phyloP scores from a whole-genome alignment of 257 asterid genomes.

The Salvia rosmarinus region DNA sequence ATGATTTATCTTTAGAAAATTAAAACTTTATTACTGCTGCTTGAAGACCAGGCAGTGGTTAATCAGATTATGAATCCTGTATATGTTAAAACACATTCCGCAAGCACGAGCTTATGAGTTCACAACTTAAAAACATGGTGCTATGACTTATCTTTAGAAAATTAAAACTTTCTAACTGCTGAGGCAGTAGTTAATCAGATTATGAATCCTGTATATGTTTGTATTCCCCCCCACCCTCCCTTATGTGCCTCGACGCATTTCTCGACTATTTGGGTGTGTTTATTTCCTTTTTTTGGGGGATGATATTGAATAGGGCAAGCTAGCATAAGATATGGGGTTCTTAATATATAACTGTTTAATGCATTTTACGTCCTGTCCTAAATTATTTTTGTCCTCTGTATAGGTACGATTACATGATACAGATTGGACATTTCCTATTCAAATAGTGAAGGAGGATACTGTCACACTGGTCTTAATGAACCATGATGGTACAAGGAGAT shows the following conservation, averaged over 20 bases:
- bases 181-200: no score
- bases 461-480: slow-evolving; percentile 67
- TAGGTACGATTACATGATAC: slow-evolving; percentile 84
- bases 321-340: not conserved
- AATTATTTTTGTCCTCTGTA: slow-evolving; percentile 22
- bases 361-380: slow-evolving; percentile 11
- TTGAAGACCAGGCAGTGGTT: not conserved
- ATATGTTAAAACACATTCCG: no score
- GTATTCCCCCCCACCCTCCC: no score
- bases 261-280: not conserved
- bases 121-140: no score
- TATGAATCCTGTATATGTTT: not conserved
- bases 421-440: slow-evolving; percentile 91
- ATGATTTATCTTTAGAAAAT: not conserved
- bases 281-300: not conserved
- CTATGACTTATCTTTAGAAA: no score
- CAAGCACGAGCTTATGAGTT: no score
- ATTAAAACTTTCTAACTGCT: no score
- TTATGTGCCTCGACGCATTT: no score
- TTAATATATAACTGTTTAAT: not conserved
- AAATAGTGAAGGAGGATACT: slow-evolving; percentile 87
- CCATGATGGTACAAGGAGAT: slow-evolving; percentile 59
- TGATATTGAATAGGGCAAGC: not conserved
- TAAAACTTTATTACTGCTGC: not conserved
- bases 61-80: slow-evolving; percentile 11